Evolutionary conservation across 1,139 yeast genomes (phyloP).

Genomic region (Blastobotrys capitulatus): DNA sequence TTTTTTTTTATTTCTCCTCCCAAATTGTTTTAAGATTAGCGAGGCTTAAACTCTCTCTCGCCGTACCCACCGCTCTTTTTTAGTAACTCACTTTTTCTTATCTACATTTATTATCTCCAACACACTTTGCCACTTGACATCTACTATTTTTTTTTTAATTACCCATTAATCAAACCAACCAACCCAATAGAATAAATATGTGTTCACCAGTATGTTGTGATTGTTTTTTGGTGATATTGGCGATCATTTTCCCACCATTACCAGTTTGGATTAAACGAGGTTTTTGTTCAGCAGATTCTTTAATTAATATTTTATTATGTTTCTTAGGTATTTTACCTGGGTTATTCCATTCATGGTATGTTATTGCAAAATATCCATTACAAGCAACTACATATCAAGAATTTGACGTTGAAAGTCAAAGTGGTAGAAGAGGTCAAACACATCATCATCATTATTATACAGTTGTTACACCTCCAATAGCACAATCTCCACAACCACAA

Average conservation of each 20-base stretch:
- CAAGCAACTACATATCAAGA: not conserved
- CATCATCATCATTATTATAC: slow-evolving; percentile 16
- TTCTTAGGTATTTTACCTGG: slow-evolving; percentile 82
- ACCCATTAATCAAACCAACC: too few species aligned
- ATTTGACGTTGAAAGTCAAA: slow-evolving; percentile 8
- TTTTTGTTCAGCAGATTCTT: slow-evolving; percentile 59
- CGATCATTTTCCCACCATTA: slow-evolving; percentile 77
- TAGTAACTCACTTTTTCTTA: not conserved
- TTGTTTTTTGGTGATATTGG: slow-evolving; percentile 71
- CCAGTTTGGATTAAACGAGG: slow-evolving; percentile 80
- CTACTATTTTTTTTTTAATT: not conserved
- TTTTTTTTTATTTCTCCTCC: too few species aligned
- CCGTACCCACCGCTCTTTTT: too few species aligned
- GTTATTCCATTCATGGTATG: slow-evolving; percentile 41
- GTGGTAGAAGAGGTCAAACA: slow-evolving; percentile 7
- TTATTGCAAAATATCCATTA: slow-evolving; percentile 40
- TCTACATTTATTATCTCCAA: not conserved
- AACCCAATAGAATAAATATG: not conserved
- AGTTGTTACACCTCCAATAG: slow-evolving; percentile 1
- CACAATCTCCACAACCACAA: slow-evolving; percentile 5
- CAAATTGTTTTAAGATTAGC: too few species aligned
- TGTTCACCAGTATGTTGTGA: slow-evolving; percentile 37
- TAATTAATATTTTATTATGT: slow-evolving; percentile 71
- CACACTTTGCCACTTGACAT: not conserved
- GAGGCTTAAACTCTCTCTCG: too few species aligned